phyloP scores from a whole-genome alignment of 352 stramenopile species.

The Phytophthora rubi region DNA sequence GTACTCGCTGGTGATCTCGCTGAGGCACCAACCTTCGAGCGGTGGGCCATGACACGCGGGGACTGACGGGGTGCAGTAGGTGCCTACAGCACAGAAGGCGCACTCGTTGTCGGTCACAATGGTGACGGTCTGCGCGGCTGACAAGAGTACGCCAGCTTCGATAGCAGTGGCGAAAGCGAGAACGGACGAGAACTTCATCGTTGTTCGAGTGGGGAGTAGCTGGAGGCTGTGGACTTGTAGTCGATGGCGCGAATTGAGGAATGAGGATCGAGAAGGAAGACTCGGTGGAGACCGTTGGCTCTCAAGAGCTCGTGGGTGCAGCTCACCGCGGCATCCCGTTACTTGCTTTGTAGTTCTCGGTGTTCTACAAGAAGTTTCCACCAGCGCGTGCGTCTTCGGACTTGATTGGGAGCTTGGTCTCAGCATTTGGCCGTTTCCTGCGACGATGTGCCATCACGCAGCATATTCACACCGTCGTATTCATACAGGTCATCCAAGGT shows the following conservation, averaged over 20 bases:
- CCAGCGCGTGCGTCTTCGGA: constrained; percentile 7
- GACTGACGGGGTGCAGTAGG: constrained; percentile 24
- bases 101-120: constrained; percentile 28
- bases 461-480: background rate
- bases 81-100: constrained; percentile 23
- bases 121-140: constrained; percentile 4
- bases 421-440: constrained; percentile 25
- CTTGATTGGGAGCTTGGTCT: constrained; percentile 19
- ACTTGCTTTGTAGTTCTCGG: constrained; percentile 11
- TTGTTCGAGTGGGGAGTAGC: background rate
- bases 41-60: constrained; percentile 25
- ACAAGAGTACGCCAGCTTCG: constrained; percentile 14
- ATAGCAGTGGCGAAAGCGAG: constrained; percentile 16
- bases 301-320: background rate
- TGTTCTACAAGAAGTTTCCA: constrained; percentile 31
- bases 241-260: constrained; percentile 22
- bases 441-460: background rate
- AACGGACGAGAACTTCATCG: constrained; percentile 36
- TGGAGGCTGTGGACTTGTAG: constrained; percentile 2
- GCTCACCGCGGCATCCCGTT: constrained; percentile 4
- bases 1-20: constrained; percentile 32
- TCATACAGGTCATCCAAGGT: background rate
- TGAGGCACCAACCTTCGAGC: constrained; percentile 21
- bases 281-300: background rate
- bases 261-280: constrained; percentile 8